phyloP scores from a whole-genome alignment of 345 rosid species.

The Populus alba region DNA sequence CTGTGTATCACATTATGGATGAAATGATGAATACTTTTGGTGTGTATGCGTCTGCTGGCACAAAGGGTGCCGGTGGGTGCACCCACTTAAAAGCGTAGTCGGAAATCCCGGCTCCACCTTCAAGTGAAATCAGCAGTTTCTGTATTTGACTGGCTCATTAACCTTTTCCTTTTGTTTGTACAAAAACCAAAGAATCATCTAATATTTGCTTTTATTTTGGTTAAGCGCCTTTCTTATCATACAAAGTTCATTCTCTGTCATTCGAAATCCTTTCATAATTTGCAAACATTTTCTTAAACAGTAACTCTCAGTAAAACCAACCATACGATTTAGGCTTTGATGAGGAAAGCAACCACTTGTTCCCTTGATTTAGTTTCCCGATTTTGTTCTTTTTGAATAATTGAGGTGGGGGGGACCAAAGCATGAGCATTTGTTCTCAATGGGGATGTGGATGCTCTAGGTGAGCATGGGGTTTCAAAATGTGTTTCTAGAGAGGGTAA shows the following conservation, averaged over 20 bases:
- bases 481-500: constrained; percentile 4
- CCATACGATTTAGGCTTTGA: background rate
- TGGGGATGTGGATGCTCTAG: background rate
- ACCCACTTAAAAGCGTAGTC: background rate
- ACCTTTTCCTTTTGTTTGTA: background rate
- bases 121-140: background rate
- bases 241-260: background rate
- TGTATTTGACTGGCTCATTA: background rate
- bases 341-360: constrained; percentile 14
- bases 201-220: background rate
- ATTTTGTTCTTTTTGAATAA: constrained; percentile 10
- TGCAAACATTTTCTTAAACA: background rate
- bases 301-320: background rate
- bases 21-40: background rate
- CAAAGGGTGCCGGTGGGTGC: background rate
- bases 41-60: background rate
- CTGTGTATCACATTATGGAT: background rate
- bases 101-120: constrained; percentile 1
- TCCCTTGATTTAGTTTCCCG: background rate
- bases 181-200: background rate
- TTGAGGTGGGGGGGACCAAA: constrained; percentile 29
- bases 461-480: constrained; percentile 7
- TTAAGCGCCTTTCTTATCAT: background rate
- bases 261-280: too few relatives aligned
- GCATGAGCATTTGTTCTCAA: background rate